A percentile compares a stretch with the other conserved stretches of the same genome.
These are phyloP conservation scores for Penicillium desertorum DNA, from an alignment of 495 filamentous ascomycete species.

Conservation along the genomic window DNA sequence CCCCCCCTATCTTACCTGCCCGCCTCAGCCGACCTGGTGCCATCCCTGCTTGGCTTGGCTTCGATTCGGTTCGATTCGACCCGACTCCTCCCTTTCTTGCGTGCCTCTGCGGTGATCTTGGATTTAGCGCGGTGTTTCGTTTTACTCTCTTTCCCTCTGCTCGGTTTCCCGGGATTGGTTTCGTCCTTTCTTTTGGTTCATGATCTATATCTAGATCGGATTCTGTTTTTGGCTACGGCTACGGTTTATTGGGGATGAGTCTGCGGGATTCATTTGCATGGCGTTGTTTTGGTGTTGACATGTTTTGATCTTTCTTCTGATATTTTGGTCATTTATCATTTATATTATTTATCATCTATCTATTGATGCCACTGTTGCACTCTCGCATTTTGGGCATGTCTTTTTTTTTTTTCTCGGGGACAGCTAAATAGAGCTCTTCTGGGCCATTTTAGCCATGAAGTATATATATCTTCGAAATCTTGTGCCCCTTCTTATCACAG, in stretches of 20 bases:
- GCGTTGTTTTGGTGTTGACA: slow-evolving; percentile 18
- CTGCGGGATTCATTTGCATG: slow-evolving; percentile 24
- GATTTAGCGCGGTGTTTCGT: slow-evolving; percentile 38
- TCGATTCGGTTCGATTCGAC: neutral
- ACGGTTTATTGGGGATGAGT: slow-evolving; percentile 1
- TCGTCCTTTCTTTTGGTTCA: slow-evolving; percentile 7
- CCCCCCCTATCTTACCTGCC: neutral
- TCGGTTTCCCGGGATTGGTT: slow-evolving; percentile 7
- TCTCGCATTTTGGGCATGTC: slow-evolving; percentile 9
- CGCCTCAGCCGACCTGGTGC: neutral
- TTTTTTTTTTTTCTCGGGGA: slow-evolving; percentile 6
- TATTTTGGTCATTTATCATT: neutral
- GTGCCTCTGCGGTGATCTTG: slow-evolving; percentile 6
- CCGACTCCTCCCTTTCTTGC: slow-evolving; percentile 4
- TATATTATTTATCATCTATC: neutral
- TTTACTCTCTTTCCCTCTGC: slow-evolving; percentile 16
- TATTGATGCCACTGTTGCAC: neutral
- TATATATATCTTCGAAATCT: neutral
- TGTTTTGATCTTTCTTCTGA: slow-evolving; percentile 3
- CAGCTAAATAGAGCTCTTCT: slow-evolving; percentile 22
- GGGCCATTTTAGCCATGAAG: slow-evolving; percentile 21
- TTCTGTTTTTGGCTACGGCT: slow-evolving; percentile 10
- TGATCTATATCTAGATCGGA: slow-evolving; percentile 21
- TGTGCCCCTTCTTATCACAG: neutral
- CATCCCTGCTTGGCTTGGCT: slow-evolving; percentile 7